Percentiles rank a stretch among this genome's conserved stretches.
phyloP scores from a whole-genome alignment of 208 protist species.

The Leishmania braziliensis region DNA sequence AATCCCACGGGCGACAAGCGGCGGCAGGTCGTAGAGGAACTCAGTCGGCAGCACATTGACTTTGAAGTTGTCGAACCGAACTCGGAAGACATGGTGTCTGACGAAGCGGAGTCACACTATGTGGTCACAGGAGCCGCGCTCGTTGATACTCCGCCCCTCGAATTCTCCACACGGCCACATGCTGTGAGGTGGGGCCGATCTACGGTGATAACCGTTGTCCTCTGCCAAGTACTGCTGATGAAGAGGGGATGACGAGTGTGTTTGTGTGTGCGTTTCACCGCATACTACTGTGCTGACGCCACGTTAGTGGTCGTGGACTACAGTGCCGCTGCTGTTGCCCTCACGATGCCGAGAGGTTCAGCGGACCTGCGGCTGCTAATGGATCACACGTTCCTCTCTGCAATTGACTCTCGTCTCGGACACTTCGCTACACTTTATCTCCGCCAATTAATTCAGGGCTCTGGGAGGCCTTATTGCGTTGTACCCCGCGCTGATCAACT shows the following conservation, averaged over 20 bases:
- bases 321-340: neutral
- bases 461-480: neutral
- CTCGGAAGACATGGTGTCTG: constrained; percentile 17
- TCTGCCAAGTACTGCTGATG: neutral
- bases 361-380: neutral
- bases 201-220: neutral
- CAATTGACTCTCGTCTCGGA: neutral
- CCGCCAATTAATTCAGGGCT: neutral
- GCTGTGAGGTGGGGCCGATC: neutral
- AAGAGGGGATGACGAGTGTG: neutral
- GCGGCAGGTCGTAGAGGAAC: constrained; percentile 35
- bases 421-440: neutral
- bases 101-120: constrained; percentile 8
- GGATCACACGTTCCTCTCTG: neutral
- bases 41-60: constrained; percentile 21
- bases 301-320: neutral
- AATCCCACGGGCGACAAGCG: constrained; percentile 43
- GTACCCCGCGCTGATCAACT: neutral
- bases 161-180: neutral
- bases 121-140: constrained; percentile 3
- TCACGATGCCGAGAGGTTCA: neutral
- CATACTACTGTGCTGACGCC: neutral
- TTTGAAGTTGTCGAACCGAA: constrained; percentile 26
- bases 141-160: constrained; percentile 6
- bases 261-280: neutral